Conservation (phyloP, 257 asterid species). For the Jacaranda copaia region DNA sequence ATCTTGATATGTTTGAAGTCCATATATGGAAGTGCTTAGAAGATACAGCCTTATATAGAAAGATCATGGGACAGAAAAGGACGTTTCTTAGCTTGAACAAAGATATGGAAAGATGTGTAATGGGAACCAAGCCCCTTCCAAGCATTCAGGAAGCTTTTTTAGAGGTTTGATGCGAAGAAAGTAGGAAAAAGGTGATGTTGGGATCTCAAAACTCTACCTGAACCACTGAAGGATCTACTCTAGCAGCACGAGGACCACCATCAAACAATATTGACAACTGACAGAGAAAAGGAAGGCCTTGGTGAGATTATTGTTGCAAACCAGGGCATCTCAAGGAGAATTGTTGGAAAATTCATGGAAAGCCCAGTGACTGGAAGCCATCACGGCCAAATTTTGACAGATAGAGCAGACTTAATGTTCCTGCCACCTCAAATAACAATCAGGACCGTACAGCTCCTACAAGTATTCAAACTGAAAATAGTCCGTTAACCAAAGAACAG, state of each 20-base stretch:
- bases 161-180: background rate
- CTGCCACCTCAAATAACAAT: too few species aligned
- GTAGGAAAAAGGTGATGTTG: background rate
- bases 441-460: too few species aligned
- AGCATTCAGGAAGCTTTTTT: background rate
- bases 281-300: background rate
- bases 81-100: too few species aligned
- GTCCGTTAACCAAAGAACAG: too few species aligned
- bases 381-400: background rate
- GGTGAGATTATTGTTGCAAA: constrained; percentile 11
- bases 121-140: background rate
- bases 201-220: background rate
- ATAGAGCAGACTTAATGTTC: too few species aligned
- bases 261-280: too few species aligned
- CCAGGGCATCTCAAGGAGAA: background rate
- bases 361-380: background rate
- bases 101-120: background rate
- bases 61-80: background rate
- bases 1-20: background rate
- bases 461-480: too few species aligned
- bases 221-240: too few species aligned
- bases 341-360: background rate
- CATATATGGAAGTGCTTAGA: background rate
- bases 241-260: too few species aligned
- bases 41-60: background rate